These are phyloP conservation scores for Sugiyamaella novakii DNA, from an alignment of 1,139 yeast genomes.

Conservation along the genomic window DNA sequence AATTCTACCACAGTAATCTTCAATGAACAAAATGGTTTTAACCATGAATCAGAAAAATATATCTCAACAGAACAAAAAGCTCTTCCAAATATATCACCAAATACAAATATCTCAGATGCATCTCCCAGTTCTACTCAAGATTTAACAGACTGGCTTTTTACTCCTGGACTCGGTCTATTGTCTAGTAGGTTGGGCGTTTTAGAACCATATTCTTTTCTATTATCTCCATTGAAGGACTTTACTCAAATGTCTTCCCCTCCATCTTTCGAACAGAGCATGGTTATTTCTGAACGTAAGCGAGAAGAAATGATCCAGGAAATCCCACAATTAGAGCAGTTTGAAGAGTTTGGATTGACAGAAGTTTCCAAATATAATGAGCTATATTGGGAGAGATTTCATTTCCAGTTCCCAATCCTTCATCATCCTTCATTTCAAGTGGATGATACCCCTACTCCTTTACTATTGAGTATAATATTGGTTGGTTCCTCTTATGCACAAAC, in stretches of 20 bases:
- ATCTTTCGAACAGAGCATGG: constrained; percentile 21
- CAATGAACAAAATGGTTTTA: neutral
- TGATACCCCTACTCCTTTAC: constrained; percentile 53
- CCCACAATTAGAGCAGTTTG: constrained; percentile 22
- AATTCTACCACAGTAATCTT: too few relatives aligned
- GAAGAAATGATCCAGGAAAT: constrained; percentile 24
- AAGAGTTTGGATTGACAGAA: constrained; percentile 20
- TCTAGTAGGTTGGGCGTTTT: constrained; percentile 14
- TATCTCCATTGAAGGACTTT: constrained; percentile 19
- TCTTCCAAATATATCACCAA: constrained; percentile 13
- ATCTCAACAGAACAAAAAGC: constrained; percentile 1
- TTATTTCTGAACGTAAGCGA: constrained; percentile 27
- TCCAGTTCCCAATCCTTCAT: constrained; percentile 63
- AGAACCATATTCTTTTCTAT: constrained; percentile 15
- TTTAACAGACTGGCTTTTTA: constrained; percentile 20
- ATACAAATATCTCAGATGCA: constrained; percentile 11
- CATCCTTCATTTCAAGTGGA: constrained; percentile 63
- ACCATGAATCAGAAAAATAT: neutral
- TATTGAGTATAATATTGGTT: constrained; percentile 58
- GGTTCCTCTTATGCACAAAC: constrained; percentile 45
- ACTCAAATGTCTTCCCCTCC: constrained; percentile 27
- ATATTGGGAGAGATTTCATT: constrained; percentile 63
- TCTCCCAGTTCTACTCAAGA: constrained; percentile 14
- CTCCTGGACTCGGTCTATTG: constrained; percentile 19
- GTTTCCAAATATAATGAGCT: constrained; percentile 28